Base-by-base conservation (phyloP, 164 flowering plant genomes). In the Chimonanthus salicifolius region DNA sequence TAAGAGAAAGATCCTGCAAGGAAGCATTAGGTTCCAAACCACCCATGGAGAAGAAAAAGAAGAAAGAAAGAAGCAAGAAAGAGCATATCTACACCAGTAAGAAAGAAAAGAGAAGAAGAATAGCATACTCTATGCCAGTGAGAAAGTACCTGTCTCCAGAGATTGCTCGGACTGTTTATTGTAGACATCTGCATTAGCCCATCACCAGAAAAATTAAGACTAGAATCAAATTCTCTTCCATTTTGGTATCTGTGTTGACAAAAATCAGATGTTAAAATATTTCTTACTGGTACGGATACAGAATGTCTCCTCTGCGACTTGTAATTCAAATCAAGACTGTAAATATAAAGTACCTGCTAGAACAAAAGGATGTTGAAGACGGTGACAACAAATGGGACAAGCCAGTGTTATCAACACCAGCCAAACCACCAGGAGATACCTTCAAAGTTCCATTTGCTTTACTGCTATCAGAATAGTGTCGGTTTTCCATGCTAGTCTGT, bases 91-190 rank as follows among this genome's bases (percentile, higher is more conserved):
- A 33, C 15, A 21, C 75, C 33, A 47, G 49, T 63, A 62, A 62
- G 46, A 76, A 58, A 0, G 33, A 33, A 33, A 33, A 33, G 33
- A 33, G 33, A 33, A 33, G 33, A 33, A 33, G 33, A 33, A 33
- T 33, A 33, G 33, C 33, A 33, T 33, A 33, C 33, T 33, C 33
- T 33, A 33, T 33, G 33, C 33, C 3, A 47, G 45, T 58, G 16
- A 58, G 62, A 63, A 13, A 6, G 47, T 74, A 95, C 98, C 94
- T 92, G 94, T 78, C 94, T 92, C 88, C 81, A 83, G 21, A 82
- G 78, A 73, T 72, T 81, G 75, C 71, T 84, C 73, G 83, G 51
- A 71, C 82, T 83, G 75, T 73, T 85, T 64, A 77, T 73, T 73
- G 88, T 92, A 49, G 92, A 72, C 77, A 90, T 76, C 72, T 85